Evolutionary conservation across 805 yeast genomes (phyloP).

Genomic region (Saccharomycopsis selenospora): DNA sequence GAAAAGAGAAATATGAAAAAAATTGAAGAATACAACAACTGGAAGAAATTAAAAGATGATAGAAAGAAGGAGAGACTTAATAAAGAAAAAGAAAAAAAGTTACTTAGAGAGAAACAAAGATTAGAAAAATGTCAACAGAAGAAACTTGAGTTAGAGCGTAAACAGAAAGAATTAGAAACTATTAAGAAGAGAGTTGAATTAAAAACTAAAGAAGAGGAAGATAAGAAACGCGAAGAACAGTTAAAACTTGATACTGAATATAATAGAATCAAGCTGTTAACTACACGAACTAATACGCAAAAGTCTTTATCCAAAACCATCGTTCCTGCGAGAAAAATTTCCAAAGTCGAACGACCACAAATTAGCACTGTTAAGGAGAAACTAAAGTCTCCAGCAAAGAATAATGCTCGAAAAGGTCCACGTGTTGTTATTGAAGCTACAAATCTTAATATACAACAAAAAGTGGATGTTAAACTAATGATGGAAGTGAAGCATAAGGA

Average conservation of each 20-base stretch:
- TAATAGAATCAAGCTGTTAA: not conserved
- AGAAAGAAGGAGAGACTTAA: not conserved
- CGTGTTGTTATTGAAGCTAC: no score
- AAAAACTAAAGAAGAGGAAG: not conserved
- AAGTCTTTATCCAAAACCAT: no score
- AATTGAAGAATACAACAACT: not conserved
- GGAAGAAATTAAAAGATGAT: not conserved
- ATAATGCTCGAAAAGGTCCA: no score
- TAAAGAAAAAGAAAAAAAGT: not conserved
- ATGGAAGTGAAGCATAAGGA: no score
- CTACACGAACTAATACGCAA: not conserved
- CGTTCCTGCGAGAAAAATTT: no score
- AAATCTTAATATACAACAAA: no score
- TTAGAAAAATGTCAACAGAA: not conserved
- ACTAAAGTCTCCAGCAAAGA: no score
- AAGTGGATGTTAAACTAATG: no score
- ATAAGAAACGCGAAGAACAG: slow-evolving; percentile 1
- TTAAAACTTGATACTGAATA: not conserved
- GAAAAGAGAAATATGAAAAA: not conserved
- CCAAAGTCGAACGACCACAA: no score
- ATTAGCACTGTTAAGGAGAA: no score
- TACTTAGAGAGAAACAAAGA: not conserved
- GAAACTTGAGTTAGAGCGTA: not conserved
- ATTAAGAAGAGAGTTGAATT: not conserved
- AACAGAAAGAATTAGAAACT: not conserved